phyloP scores from a whole-genome alignment of 2,329 filamentous ascomycete genomes.

The Ophiostoma triangulosporum region DNA sequence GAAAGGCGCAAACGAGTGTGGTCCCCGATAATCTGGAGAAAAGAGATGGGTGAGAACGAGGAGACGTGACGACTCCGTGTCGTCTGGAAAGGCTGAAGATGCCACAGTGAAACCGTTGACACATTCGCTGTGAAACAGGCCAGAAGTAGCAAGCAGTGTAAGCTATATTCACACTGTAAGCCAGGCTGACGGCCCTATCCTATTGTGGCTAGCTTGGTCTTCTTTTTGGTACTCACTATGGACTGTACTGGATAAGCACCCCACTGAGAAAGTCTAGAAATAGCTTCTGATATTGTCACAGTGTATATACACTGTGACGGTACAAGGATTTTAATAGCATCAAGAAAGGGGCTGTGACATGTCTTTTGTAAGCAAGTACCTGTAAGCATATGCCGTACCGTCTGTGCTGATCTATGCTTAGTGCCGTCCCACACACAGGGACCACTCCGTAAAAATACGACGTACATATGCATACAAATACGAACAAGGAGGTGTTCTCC shows the following conservation, averaged over 20 bases:
- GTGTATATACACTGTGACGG: background rate
- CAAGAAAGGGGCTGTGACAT: background rate
- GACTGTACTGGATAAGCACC: background rate
- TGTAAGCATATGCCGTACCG: background rate
- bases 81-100: background rate
- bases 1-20: background rate
- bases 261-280: background rate
- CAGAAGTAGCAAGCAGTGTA: background rate
- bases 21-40: background rate
- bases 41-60: background rate
- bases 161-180: background rate
- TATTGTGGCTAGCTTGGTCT: background rate
- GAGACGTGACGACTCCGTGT: background rate
- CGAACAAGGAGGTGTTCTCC: background rate
- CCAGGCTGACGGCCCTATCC: background rate
- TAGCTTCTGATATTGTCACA: background rate
- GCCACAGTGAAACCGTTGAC: slow-evolving; percentile 1
- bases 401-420: background rate
- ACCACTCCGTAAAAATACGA: background rate
- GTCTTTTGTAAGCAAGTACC: no score
- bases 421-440: background rate
- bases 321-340: background rate
- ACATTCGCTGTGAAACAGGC: background rate
- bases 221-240: background rate
- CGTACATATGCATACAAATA: background rate